Evolutionary conservation across 768 basidiomycete genomes (phyloP), one percentile per base, ranked within the genome.

Genomic region (Exidia glandulosa): DNA sequence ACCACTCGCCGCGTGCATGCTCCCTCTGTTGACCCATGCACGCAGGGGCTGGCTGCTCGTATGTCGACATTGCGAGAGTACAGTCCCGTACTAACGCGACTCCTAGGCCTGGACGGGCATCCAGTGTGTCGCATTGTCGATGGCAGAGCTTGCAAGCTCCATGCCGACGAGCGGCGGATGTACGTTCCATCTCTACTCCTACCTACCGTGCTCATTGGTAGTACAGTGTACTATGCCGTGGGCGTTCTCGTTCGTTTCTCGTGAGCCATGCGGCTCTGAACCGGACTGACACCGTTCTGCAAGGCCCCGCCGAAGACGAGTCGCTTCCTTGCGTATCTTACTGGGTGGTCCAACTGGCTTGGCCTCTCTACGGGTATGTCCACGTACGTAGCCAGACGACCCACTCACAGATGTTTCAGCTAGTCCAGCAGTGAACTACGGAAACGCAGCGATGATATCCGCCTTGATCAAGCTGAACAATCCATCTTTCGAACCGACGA

Each of bases 131-230:
- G 60, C 60, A 13, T 30, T 31, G 19, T 33, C 45, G 16, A 58
- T 61, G 60, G 60, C 60, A 32, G 60, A 61, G 33, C 45, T 61
- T 3, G 37, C 60, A 32, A 48, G 45, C 27, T 57, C 60, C 3
- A 61, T 61, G 60, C 60, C 60, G 2, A 61, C 60, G 3, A 58
- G 57, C 41, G 60, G 60, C n/a, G 60, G 60, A 6, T 23, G 41
- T 45, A 23, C 9, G 41, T 36, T 16, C 16, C 7, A 36, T 36
- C 34, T 36, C 34, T 36, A 19, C n/a, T 61, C 4, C 57, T 58
- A 29, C 47, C 45, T 47, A 25, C 31, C 6, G 45, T 47, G 33
- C 57, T 47, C 6, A 57, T 58, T 1, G 31, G 5, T 13, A 14
- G 9, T 10, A 23, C 23, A 45, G 41, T 45, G 5, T 45, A 45